Evolutionary conservation across 106 monocot genomes (phyloP).

Genomic region (Dactylorhiza incarnata): DNA sequence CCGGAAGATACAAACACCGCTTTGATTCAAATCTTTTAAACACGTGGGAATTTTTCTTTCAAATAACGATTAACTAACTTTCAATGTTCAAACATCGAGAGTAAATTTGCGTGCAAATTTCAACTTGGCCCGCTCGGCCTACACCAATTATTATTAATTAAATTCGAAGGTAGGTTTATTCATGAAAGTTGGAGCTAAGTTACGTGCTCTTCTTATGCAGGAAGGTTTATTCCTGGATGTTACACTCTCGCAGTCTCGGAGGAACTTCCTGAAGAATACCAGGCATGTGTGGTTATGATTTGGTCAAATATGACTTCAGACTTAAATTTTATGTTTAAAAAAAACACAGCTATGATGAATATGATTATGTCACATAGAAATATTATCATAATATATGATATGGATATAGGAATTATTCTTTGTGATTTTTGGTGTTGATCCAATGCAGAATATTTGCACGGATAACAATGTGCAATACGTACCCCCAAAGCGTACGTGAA

Average conservation of each 20-base stretch:
- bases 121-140: too few species aligned
- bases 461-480: constrained; percentile 64
- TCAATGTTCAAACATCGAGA: too few species aligned
- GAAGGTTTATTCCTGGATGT: constrained; percentile 69
- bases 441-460: constrained; percentile 45
- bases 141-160: not conserved
- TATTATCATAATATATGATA: not conserved
- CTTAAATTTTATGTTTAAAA: too few species aligned
- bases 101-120: too few species aligned
- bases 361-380: not conserved
- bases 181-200: not conserved
- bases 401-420: too few species aligned
- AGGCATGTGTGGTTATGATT: constrained; percentile 22
- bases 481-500: constrained; percentile 51
- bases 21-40: too few species aligned
- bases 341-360: too few species aligned
- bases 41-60: too few species aligned
- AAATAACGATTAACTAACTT: too few species aligned
- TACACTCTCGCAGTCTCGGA: constrained; percentile 75
- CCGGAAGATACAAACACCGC: too few species aligned
- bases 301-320: too few species aligned
- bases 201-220: constrained; percentile 16
- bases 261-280: constrained; percentile 73
- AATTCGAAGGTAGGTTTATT: not conserved
- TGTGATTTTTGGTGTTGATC: not conserved